Evolutionary conservation across 2,329 filamentous ascomycete species (phyloP), one percentile per base, ranked within the genome.

Genomic region (Alternaria infectoria): DNA sequence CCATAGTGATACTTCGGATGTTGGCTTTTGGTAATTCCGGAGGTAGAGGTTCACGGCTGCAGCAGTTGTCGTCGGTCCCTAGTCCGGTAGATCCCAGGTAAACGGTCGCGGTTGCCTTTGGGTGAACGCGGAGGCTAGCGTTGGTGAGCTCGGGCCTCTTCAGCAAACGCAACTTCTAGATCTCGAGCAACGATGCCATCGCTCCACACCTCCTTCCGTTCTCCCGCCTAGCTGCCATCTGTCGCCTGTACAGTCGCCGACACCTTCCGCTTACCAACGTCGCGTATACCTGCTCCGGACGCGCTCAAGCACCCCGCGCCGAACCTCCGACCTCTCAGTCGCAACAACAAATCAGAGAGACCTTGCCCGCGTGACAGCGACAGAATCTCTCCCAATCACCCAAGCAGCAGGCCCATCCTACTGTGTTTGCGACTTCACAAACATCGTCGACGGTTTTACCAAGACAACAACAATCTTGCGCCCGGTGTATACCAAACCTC

Each of bases 1-100:
- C 73, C 85, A 86, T 86, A 5, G 46, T 64, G n/a, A 28, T 32
- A 28, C 17, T 26, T 54, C 45, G 15, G 51, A 32, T 26, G 54
- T 47, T 36, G 49, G 15, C 12, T 36, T 19, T 36, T n/a, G 45
- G 23, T 28, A 12, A 15, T 49, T n/a, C 15, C 45, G 19, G 9
- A 28, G 5, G 23, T 26, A 49, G 28, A 23, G 17, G 32, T 23
- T 23, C 54, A 3, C n/a, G 32, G 25, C 21, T 21, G 30, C 15
- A 11, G 30, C 45, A 25, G 21, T 51, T 50, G 56, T 59, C 43
- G 54, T 25, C 25, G 44, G 45, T 59, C 44, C 55, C 36, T 44
- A 45, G 32, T 46, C 25, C 19, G 50, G 62, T 45, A 63, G 57
- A 52, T 64, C 47, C 43, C 30, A 59, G 6, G n/a, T 57, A 28